Conservation (phyloP, 768 basidiomycete species). For the Suillus clintonianus region DNA sequence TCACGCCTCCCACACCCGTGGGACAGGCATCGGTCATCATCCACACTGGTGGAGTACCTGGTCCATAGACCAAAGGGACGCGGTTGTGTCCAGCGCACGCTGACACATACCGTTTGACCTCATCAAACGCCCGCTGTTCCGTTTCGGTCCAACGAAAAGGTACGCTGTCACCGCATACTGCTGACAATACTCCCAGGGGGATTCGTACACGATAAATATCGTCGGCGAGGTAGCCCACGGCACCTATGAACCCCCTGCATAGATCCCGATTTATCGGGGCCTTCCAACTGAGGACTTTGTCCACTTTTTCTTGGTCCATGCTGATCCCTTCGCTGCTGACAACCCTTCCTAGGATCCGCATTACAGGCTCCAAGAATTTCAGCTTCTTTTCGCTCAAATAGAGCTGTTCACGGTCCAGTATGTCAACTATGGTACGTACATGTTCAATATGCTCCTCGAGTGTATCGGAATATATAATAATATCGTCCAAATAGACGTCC, state of each 20-base stretch:
- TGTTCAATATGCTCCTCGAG: conserved; percentile 30
- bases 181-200: background rate
- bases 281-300: conserved; percentile 23
- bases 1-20: conserved; percentile 30
- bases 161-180: conserved; percentile 4
- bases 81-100: conserved; percentile 14
- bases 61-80: conserved; percentile 22
- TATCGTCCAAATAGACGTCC: conserved; percentile 1
- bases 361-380: conserved; percentile 27
- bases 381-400: conserved; percentile 39
- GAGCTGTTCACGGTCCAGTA: conserved; percentile 33
- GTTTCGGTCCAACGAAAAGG: conserved; percentile 15
- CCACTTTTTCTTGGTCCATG: conserved; percentile 25
- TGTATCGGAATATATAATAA: conserved; percentile 9
- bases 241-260: background rate
- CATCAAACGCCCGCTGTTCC: conserved; percentile 21
- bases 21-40: conserved; percentile 34
- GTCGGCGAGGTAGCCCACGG: background rate
- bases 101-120: conserved; percentile 7
- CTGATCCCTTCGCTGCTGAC: conserved; percentile 25
- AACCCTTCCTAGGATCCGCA: conserved; percentile 37
- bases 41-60: conserved; percentile 20
- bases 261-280: conserved; percentile 7
- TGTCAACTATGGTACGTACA: conserved; percentile 32
- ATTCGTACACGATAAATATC: background rate